phyloP scores from a whole-genome alignment of 495 filamentous ascomycete genomes.

The Elasticomyces elasticus region DNA sequence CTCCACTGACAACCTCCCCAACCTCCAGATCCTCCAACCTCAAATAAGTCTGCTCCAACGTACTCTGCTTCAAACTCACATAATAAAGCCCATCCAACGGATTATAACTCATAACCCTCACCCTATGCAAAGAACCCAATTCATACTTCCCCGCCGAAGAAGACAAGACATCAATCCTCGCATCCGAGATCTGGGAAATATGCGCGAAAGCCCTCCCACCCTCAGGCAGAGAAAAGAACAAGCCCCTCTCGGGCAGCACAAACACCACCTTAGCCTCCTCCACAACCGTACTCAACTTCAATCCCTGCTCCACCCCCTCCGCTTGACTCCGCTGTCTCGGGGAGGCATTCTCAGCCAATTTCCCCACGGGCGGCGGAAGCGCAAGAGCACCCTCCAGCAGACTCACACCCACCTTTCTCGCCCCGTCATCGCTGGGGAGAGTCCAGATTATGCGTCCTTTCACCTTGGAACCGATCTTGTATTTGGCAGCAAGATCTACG shows the following conservation, averaged over 20 bases:
- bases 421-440: slow-evolving; percentile 63
- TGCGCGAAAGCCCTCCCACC: slow-evolving; percentile 68
- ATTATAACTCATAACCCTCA: slow-evolving; percentile 78
- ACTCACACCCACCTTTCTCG: slow-evolving; percentile 75
- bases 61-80: slow-evolving; percentile 67
- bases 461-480: slow-evolving; percentile 69
- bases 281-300: slow-evolving; percentile 66
- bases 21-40: slow-evolving; percentile 78
- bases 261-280: slow-evolving; percentile 65
- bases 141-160: slow-evolving; percentile 67
- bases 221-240: slow-evolving; percentile 71
- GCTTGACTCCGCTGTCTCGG: slow-evolving; percentile 19
- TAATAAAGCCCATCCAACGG: slow-evolving; percentile 74
- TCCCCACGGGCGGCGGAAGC: slow-evolving; percentile 39
- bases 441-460: slow-evolving; percentile 80
- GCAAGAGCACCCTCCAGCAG: slow-evolving; percentile 71
- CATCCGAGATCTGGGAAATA: slow-evolving; percentile 80
- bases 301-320: slow-evolving; percentile 32
- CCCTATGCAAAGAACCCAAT: slow-evolving; percentile 63
- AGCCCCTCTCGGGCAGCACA: slow-evolving; percentile 64
- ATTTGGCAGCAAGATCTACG: slow-evolving; percentile 59
- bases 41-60: slow-evolving; percentile 81
- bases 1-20: slow-evolving; percentile 73
- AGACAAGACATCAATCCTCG: slow-evolving; percentile 70
- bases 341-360: slow-evolving; percentile 13